A percentile compares a stretch with the other conserved stretches of the same genome.
These are phyloP conservation scores for Amanita phalloides DNA, from an alignment of 768 basidiomycete genomes.

Conservation along the genomic window DNA sequence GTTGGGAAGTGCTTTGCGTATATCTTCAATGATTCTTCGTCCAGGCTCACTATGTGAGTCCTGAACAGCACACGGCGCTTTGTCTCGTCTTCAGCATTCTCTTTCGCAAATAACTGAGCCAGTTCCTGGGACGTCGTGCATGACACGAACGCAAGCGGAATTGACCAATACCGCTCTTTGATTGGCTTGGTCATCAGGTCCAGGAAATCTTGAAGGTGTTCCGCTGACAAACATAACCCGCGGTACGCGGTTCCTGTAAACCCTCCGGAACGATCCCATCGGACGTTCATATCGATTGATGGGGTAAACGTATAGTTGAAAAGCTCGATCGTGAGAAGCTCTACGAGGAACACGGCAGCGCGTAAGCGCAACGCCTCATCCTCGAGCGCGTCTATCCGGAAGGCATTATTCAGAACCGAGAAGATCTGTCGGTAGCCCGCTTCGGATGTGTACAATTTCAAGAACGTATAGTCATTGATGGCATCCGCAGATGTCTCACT, in stretches of 20 bases:
- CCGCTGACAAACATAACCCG: conserved; percentile 10
- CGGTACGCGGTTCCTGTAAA: conserved; percentile 12
- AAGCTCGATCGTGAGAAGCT: conserved; percentile 15
- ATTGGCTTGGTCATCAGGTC: conserved; percentile 11
- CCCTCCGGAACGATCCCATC: neutral
- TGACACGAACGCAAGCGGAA: conserved; percentile 14
- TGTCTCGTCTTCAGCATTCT: conserved; percentile 1
- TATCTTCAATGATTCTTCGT: conserved; percentile 6
- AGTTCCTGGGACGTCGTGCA: conserved; percentile 9
- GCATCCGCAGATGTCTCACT: neutral
- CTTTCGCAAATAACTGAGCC: conserved; percentile 10
- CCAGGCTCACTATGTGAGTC: conserved; percentile 11
- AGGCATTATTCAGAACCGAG: conserved; percentile 11
- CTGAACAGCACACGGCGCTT: conserved; percentile 11
- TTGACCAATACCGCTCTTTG: conserved; percentile 13
- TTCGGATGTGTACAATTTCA: conserved; percentile 12
- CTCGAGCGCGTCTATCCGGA: conserved; percentile 8
- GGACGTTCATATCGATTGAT: neutral
- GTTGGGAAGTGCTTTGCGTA: conserved; percentile 11
- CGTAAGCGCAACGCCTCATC: conserved; percentile 8
- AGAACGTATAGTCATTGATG: conserved; percentile 9
- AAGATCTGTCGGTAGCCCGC: conserved; percentile 13
- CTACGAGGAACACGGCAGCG: conserved; percentile 13
- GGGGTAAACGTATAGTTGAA: conserved; percentile 12
- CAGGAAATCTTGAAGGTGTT: conserved; percentile 10